Evolutionary conservation across 768 basidiomycete genomes (phyloP).

Genomic region (Russula emetica): DNA sequence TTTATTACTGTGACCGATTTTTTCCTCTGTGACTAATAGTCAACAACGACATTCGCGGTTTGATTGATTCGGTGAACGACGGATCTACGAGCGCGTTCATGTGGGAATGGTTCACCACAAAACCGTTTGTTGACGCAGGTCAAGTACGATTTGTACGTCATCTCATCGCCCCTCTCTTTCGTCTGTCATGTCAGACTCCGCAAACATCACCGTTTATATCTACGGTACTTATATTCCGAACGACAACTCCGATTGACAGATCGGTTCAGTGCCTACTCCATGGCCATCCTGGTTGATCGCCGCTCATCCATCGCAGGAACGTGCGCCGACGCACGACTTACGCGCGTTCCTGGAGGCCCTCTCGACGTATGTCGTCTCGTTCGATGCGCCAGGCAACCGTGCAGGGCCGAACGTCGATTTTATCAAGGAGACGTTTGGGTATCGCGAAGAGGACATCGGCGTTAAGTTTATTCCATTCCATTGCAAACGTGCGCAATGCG

Average conservation of each 20-base stretch:
- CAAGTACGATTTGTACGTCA: constrained; percentile 76
- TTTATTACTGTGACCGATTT: no score
- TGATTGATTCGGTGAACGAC: constrained; percentile 84
- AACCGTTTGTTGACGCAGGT: constrained; percentile 73
- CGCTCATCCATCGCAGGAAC: constrained; percentile 62
- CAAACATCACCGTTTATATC: not conserved
- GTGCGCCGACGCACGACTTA: constrained; percentile 50
- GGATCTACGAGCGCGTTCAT: constrained; percentile 87
- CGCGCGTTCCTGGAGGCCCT: constrained; percentile 59
- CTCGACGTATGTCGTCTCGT: constrained; percentile 59
- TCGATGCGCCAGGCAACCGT: constrained; percentile 57
- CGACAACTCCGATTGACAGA: constrained; percentile 40
- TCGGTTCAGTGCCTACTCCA: constrained; percentile 82
- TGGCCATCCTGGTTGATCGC: constrained; percentile 98
- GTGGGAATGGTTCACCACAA: constrained; percentile 93
- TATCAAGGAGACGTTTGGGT: constrained; percentile 74
- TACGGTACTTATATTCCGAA: not conserved
- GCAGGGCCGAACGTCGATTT: constrained; percentile 62
- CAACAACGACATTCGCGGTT: constrained; percentile 74
- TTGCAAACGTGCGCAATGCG: not conserved
- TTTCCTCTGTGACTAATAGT: constrained; percentile 53
- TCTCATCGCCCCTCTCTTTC: not conserved
- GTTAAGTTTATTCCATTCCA: constrained; percentile 35
- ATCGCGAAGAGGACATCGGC: constrained; percentile 75
- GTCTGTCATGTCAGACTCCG: not conserved